Base-by-base conservation (phyloP, 805 yeast genomes). In the Wickerhamiella australiensis region DNA sequence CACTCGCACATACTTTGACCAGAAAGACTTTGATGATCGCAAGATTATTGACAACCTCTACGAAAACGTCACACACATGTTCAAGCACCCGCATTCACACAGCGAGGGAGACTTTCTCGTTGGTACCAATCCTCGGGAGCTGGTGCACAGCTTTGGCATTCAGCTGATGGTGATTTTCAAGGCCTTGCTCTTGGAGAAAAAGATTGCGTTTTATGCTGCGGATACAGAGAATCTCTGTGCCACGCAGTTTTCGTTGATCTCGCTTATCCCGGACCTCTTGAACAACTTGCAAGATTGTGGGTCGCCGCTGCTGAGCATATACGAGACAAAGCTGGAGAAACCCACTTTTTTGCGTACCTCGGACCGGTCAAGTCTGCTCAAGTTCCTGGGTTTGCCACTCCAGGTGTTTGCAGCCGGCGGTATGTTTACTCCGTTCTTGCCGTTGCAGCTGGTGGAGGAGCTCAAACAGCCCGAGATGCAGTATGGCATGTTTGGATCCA, bases 351-450 rank as follows among this genome's bases (percentile, higher is more conserved):
- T 90, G 53, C 80, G 77, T 56, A 78, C 94, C 5, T 80, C 85
- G 52, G 88, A 86, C 63, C 68, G 96, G 46, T 72, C 74, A 54
- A 84, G 95, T 0, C 72, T 88, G 61, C 67, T 90, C 36, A 68
- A 76, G 29, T 92, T 85, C 61, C 75, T 86, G 60, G 98, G 97
- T 0, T 69, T 92, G 27, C 98, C 98, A 0, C 68, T 92, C 46
- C 88, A 82, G 57, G 64, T 87, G 1, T 92, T 92, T 65, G 86
- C 86, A 46, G 76, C 77, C 56, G 94, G 94, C 41, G 87, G 94
- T 1, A 73, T 90, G 52, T 88, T 94, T 72, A 81, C 82, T 57
- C 97, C 98, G 1, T 92, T 90, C 65, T 73, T 88, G n/a, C 94
- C 97, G 0, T 68, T 92, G 50, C 98, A 90, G 63, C 97, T 90